Conservation (phyloP, 805 yeast species). For the Wickerhamiella cacticola region DNA sequence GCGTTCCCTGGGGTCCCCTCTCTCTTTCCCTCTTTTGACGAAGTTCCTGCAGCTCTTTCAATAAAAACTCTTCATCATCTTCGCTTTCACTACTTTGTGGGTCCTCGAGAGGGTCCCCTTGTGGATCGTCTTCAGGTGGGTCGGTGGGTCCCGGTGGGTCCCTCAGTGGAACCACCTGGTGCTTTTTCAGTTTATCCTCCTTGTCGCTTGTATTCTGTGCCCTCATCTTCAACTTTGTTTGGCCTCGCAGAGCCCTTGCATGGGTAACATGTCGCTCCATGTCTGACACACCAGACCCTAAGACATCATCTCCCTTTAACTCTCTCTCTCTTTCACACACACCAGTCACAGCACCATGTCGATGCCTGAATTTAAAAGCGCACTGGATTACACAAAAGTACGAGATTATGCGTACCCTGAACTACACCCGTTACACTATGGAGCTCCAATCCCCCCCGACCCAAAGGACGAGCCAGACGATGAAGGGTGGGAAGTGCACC, state of each 20-base stretch:
- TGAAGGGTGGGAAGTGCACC: constrained; percentile 12
- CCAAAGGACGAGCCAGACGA: constrained; percentile 18
- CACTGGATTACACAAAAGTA: constrained; percentile 36
- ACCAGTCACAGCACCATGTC: too few species aligned
- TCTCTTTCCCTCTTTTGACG: background rate
- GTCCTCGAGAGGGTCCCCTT: background rate
- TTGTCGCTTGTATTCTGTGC: background rate
- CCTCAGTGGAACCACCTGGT: background rate
- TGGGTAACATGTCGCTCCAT: constrained; percentile 17
- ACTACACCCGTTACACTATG: constrained; percentile 59
- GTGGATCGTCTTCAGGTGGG: background rate
- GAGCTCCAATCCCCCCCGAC: constrained; percentile 31
- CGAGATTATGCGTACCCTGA: constrained; percentile 75
- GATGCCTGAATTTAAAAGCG: constrained; percentile 27
- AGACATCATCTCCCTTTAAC: background rate
- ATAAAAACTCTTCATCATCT: constrained; percentile 14
- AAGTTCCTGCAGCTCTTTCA: constrained; percentile 10
- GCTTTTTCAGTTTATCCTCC: background rate
- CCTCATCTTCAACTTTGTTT: constrained; percentile 19
- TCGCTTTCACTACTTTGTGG: background rate
- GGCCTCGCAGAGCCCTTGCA: constrained; percentile 19
- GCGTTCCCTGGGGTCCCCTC: too few species aligned
- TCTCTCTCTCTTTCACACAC: background rate
- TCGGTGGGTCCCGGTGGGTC: background rate
- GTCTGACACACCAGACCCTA: background rate